A percentile compares a stretch with the other conserved stretches of the same genome.
Evolutionary conservation across 331 rosid species (phyloP).

Genomic region (Erythrophleum ivorense): DNA sequence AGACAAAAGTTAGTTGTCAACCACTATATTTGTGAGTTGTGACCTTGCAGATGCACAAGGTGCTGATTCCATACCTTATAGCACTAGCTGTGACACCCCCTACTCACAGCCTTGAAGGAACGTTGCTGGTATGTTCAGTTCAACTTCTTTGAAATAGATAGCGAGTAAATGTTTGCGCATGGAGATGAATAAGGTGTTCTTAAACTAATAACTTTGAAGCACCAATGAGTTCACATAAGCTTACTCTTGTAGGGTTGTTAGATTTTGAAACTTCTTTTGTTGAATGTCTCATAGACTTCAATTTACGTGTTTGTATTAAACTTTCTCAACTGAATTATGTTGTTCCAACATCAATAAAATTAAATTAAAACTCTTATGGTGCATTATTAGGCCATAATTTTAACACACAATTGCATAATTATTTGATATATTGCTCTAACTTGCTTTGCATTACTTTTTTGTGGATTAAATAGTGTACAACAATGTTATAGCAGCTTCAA

Average conservation of each 20-base stretch:
- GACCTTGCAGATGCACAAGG: slow-evolving; percentile 83
- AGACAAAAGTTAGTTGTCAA: not conserved
- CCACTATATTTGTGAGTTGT: slow-evolving; percentile 27
- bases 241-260: not conserved
- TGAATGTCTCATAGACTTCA: not conserved
- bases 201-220: not conserved
- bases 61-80: slow-evolving; percentile 75
- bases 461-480: not conserved
- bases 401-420: not conserved
- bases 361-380: not conserved
- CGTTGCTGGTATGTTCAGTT: slow-evolving; percentile 75
- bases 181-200: not conserved
- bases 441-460: slow-evolving; percentile 10
- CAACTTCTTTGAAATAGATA: slow-evolving; percentile 22
- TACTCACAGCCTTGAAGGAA: slow-evolving; percentile 86
- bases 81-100: slow-evolving; percentile 80
- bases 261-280: slow-evolving; percentile 4
- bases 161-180: slow-evolving; percentile 10
- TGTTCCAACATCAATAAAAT: slow-evolving; percentile 31
- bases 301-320: slow-evolving; percentile 19
- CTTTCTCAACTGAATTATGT: slow-evolving; percentile 7
- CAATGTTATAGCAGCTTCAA: slow-evolving; percentile 3
- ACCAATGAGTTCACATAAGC: not conserved
- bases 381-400: not conserved
- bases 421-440: not conserved